phyloP scores from a whole-genome alignment of 2,329 filamentous ascomycete species.

The Nemania serpens region DNA sequence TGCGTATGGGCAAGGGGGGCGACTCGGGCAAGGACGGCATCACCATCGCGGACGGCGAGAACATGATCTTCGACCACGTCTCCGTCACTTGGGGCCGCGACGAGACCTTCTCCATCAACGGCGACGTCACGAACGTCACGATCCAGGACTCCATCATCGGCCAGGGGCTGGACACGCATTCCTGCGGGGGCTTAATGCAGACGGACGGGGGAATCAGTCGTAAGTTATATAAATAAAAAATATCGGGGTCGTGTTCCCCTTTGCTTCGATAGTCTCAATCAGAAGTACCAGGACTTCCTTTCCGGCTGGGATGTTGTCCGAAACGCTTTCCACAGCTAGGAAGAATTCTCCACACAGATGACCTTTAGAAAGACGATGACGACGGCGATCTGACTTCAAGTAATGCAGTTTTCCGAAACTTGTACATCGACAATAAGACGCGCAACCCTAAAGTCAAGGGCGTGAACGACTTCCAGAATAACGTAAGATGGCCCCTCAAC shows the following conservation, averaged over 20 bases:
- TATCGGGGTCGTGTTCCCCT: neutral
- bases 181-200: conserved; percentile 57
- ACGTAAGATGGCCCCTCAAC: conserved; percentile 30
- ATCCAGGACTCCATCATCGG: conserved; percentile 59
- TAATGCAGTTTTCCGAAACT: conserved; percentile 51
- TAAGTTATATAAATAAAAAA: neutral
- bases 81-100: conserved; percentile 60
- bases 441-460: conserved; percentile 62
- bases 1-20: conserved; percentile 58
- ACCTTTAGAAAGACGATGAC: neutral
- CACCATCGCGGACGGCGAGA: conserved; percentile 56
- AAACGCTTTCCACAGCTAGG: too few relatives aligned
- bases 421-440: conserved; percentile 63
- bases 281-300: neutral
- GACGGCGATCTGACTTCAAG: neutral
- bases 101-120: conserved; percentile 59
- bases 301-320: neutral
- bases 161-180: conserved; percentile 58
- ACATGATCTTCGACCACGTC: conserved; percentile 62
- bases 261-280: neutral
- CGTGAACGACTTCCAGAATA: conserved; percentile 58
- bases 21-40: conserved; percentile 58
- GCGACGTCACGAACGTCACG: conserved; percentile 53
- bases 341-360: neutral
- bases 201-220: conserved; percentile 43